Percentiles rank a stretch among this genome's conserved stretches.
Conservation (phyloP, 2,329 filamentous ascomycete genomes). For the Talaromyces sp. region DNA sequence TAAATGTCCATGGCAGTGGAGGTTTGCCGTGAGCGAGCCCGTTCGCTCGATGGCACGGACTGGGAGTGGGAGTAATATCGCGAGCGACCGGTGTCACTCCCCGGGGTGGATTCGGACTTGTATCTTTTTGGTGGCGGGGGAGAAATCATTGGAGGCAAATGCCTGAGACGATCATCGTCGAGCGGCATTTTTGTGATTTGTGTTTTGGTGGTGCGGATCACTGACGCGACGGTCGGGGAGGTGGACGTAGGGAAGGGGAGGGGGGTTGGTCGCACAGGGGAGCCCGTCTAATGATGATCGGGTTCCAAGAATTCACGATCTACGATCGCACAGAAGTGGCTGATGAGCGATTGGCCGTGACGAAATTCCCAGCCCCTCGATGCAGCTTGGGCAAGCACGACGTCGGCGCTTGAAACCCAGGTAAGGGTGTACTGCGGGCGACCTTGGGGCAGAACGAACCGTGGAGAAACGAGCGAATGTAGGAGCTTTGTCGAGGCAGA, state of each 20-base stretch:
- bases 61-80: constrained; percentile 30
- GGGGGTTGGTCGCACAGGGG: not conserved
- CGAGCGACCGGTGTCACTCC: constrained; percentile 25
- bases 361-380: not conserved
- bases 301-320: constrained; percentile 3
- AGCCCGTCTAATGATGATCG: not conserved
- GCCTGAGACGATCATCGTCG: constrained; percentile 14
- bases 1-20: constrained; percentile 43
- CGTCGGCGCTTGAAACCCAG: too few species aligned
- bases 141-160: constrained; percentile 22
- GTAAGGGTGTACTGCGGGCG: too few species aligned
- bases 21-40: constrained; percentile 34
- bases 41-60: constrained; percentile 29
- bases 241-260: not conserved
- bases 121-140: constrained; percentile 27
- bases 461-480: too few species aligned
- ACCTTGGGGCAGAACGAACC: too few species aligned
- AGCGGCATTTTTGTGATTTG: constrained; percentile 2
- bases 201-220: constrained; percentile 6
- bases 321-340: constrained; percentile 9
- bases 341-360: not conserved
- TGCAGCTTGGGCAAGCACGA: not conserved
- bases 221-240: not conserved
- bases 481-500: too few species aligned
- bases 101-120: constrained; percentile 25